Conservation (phyloP, 345 rosid genomes). For the Excoecaria agallocha region DNA sequence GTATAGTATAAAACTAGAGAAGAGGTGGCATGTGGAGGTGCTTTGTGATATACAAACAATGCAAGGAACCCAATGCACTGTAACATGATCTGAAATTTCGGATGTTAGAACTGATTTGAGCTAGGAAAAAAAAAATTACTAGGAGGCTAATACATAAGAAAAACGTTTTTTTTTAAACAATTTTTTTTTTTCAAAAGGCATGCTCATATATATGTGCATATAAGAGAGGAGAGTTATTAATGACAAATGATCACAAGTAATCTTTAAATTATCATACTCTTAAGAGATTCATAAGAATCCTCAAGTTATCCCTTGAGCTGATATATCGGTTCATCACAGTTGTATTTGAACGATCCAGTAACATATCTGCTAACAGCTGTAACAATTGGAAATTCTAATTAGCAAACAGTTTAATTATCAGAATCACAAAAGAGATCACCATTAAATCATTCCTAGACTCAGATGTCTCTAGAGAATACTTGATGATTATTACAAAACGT, state of each 20-base stretch:
- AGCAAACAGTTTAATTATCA: conserved; percentile 4
- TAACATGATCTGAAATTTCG: background rate
- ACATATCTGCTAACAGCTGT: conserved; percentile 51
- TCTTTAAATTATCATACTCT: conserved; percentile 36
- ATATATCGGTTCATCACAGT: conserved; percentile 60
- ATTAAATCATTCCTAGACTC: background rate
- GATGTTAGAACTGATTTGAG: background rate
- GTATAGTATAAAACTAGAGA: background rate
- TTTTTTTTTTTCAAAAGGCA: background rate
- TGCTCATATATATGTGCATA: background rate
- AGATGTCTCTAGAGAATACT: background rate
- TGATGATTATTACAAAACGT: background rate
- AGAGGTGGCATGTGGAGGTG: no score
- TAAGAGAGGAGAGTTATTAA: background rate
- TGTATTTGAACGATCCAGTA: conserved; percentile 66
- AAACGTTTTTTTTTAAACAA: background rate
- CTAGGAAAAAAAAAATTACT: background rate
- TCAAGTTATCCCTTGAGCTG: conserved; percentile 62
- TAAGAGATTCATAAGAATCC: conserved; percentile 75
- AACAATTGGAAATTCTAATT: conserved; percentile 8
- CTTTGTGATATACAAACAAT: background rate
- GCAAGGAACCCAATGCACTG: background rate
- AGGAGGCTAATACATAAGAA: background rate
- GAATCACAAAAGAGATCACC: conserved; percentile 4
- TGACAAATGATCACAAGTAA: background rate